These are phyloP conservation scores for Martiniozyma asiatica DNA, from an alignment of 1,139 yeast genomes.

Conservation along the genomic window DNA sequence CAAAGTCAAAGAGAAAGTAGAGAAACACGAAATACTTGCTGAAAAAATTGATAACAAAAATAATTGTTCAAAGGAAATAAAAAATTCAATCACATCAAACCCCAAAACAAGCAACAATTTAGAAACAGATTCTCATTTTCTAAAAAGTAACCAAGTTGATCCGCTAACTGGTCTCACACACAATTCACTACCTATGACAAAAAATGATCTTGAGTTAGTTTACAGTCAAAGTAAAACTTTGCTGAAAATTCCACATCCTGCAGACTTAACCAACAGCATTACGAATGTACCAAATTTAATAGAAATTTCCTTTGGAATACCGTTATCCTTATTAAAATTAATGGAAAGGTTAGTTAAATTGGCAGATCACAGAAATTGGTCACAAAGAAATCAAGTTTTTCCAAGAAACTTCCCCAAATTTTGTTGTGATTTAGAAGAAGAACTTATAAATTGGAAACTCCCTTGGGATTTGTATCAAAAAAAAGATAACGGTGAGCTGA, in stretches of 20 bases:
- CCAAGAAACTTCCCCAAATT: slow-evolving; percentile 45
- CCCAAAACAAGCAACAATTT: too few relatives aligned
- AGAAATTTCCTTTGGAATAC: slow-evolving; percentile 38
- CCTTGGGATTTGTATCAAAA: slow-evolving; percentile 30
- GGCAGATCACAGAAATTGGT: slow-evolving; percentile 42
- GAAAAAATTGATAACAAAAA: not conserved
- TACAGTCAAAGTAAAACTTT: slow-evolving; percentile 2
- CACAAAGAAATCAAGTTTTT: slow-evolving; percentile 30
- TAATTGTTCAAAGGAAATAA: too few relatives aligned
- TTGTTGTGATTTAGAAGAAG: slow-evolving; percentile 44
- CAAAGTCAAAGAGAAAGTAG: slow-evolving; percentile 21
- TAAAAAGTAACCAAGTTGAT: slow-evolving; percentile 23
- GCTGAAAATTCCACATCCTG: slow-evolving; percentile 11
- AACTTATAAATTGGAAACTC: slow-evolving; percentile 33
- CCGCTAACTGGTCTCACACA: slow-evolving; percentile 12
- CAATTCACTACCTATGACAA: slow-evolving; percentile 6
- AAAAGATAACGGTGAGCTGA: slow-evolving; percentile 8
- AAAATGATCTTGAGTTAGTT: slow-evolving; percentile 9
- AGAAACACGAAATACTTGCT: slow-evolving; percentile 18
- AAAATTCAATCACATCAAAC: too few relatives aligned
- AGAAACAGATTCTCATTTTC: slow-evolving; percentile 28
- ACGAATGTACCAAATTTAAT: slow-evolving; percentile 17
- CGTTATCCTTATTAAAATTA: slow-evolving; percentile 31
- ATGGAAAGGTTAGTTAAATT: slow-evolving; percentile 34
- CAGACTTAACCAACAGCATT: slow-evolving; percentile 2